These are phyloP conservation scores for Nematocida minor DNA, from an alignment of 371 early-diverging fungal genomes.

Conservation along the genomic window DNA sequence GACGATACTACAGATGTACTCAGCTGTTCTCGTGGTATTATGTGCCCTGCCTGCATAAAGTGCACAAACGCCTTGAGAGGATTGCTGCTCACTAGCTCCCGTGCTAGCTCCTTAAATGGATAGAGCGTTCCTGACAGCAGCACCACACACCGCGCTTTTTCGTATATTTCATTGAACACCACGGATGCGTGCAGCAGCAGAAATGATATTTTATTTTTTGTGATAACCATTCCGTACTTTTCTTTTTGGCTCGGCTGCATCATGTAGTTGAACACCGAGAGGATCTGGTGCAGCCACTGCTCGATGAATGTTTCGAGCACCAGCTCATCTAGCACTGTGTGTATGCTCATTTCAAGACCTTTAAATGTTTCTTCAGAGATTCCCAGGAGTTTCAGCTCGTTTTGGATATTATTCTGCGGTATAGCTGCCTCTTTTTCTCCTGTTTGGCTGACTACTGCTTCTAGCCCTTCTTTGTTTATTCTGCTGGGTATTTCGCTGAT, in stretches of 20 bases:
- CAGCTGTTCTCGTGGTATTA: slow-evolving; percentile 14
- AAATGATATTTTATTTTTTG: slow-evolving; percentile 10
- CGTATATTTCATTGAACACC: slow-evolving; percentile 59
- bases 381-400: slow-evolving; percentile 54
- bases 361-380: slow-evolving; percentile 15
- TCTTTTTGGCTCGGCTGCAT: background rate
- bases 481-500: background rate
- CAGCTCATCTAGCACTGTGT: background rate
- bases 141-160: slow-evolving; percentile 68
- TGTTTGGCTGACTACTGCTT: slow-evolving; percentile 1
- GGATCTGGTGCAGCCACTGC: background rate
- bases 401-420: slow-evolving; percentile 33
- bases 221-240: slow-evolving; percentile 9
- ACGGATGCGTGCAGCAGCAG: slow-evolving; percentile 65
- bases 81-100: slow-evolving; percentile 54
- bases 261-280: background rate
- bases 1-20: background rate
- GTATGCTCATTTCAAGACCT: background rate
- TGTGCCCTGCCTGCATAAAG: background rate
- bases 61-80: slow-evolving; percentile 35
- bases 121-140: slow-evolving; percentile 77
- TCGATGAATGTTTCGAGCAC: background rate
- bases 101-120: slow-evolving; percentile 70
- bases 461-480: slow-evolving; percentile 17
- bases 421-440: slow-evolving; percentile 14